phyloP scores from a whole-genome alignment of 345 rosid species.

The Eucalyptus erythrocorys region DNA sequence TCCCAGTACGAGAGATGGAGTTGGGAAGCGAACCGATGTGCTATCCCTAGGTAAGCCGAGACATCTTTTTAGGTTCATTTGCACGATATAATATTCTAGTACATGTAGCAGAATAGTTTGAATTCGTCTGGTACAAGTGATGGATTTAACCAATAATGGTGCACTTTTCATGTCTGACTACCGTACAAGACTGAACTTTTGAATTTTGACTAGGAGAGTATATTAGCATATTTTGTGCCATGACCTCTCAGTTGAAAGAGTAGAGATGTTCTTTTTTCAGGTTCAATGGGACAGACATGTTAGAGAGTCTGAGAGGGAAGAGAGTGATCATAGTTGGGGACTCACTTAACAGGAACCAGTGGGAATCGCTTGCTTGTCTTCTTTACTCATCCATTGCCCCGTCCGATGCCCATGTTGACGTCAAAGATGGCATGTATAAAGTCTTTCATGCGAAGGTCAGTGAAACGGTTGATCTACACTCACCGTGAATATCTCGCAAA shows the following conservation, averaged over 20 bases:
- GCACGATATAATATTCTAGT: neutral
- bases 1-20: constrained; percentile 37
- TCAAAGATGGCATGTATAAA: neutral
- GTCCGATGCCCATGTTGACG: constrained; percentile 5
- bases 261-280: constrained; percentile 7
- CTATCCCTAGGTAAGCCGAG: constrained; percentile 20
- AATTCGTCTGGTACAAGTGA: neutral
- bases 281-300: constrained; percentile 33
- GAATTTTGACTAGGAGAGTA: neutral
- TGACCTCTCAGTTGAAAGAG: neutral
- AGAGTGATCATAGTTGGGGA: constrained; percentile 42
- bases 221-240: neutral
- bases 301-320: constrained; percentile 37
- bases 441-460: constrained; percentile 27
- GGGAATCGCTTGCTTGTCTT: constrained; percentile 49
- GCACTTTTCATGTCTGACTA: neutral
- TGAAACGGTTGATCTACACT: neutral
- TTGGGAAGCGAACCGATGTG: constrained; percentile 35
- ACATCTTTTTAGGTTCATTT: neutral
- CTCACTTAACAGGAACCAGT: constrained; percentile 46
- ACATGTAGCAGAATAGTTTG: neutral
- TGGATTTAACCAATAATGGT: neutral
- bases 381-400: constrained; percentile 29
- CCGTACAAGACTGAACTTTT: neutral
- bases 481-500: neutral